Base-by-base conservation (phyloP, 1,284 basidiomycete species). In the Rhizoctonia solani region DNA sequence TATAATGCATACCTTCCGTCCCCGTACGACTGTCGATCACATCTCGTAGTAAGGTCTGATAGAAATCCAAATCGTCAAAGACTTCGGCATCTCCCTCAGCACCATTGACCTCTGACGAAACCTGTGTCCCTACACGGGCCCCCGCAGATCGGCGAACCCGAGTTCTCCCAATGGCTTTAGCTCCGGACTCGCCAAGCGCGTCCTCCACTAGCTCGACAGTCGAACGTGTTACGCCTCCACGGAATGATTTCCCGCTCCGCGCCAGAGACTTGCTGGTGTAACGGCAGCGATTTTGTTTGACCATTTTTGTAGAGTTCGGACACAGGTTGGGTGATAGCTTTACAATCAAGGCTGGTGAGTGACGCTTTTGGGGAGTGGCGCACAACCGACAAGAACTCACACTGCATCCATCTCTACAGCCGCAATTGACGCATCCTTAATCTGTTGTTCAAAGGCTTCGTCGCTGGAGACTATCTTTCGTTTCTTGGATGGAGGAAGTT, bases 221-320 rank as follows among this genome's bases (percentile, higher is more conserved):
- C 68, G 82, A 63, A 68, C 71, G 65, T 72, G 82, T 72, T 68
- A 81, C 29, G 16, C 29, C 27, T 2, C 59, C 59, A 13, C 80
- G 82, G 75, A 91, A 91, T 3, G 87, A 79, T 67, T 84, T 86
- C 14, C 85, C 82, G 59, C 85, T 87, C 8, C 86, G 85, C 46
- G 87, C 86, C 14, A 79, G 52, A 97, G 81, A 37, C 85, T 84
- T 1, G 86, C 86, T 5, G 90, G 87, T 0, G 92, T 86, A 4
- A 95, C 93, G 0, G 93, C 90, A 74, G 95, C 91, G 52, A 97
- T 90, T 79, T 97, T 98, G 37, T 88, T 83, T 5, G 91, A 94
- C 95, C 95, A 98, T 78, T 97, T 97, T 54, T 83, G 79, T 19
- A 98, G 82, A 1, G 91, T 93, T 67, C 87, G 85, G 42, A 93